These are phyloP conservation scores for Microbotryum violaceum DNA, from an alignment of 1,284 basidiomycete species.

Conservation along the genomic window DNA sequence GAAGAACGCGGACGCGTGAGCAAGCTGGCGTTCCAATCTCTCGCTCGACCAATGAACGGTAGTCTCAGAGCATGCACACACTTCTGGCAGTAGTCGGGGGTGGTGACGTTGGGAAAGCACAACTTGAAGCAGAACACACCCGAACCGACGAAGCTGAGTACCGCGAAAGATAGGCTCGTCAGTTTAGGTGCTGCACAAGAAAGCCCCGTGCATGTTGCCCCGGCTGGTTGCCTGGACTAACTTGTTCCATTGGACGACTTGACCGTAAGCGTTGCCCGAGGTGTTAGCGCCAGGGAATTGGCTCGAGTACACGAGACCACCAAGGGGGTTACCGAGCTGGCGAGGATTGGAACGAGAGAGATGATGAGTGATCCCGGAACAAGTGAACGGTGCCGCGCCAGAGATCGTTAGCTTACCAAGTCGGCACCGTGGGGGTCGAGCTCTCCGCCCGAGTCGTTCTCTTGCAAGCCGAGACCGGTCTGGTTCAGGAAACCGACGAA, in stretches of 20 bases:
- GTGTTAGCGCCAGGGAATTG: conserved; percentile 39
- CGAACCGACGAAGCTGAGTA: conserved; percentile 53
- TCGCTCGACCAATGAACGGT: too few relatives aligned
- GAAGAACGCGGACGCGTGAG: not conserved
- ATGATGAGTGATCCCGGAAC: not conserved
- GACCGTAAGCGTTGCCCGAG: conserved; percentile 43
- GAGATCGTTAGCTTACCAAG: not conserved
- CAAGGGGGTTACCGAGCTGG: conserved; percentile 28
- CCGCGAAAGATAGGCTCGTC: not conserved
- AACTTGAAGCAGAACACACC: conserved; percentile 50
- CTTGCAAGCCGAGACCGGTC: conserved; percentile 49
- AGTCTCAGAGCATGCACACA: conserved; percentile 47
- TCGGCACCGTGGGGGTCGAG: conserved; percentile 30
- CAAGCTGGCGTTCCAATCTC: too few relatives aligned
- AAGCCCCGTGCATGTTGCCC: too few relatives aligned
- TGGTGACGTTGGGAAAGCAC: conserved; percentile 54
- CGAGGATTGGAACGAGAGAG: too few relatives aligned
- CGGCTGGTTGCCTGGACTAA: not conserved
- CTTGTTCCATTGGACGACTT: conserved; percentile 54
- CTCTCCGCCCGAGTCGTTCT: conserved; percentile 53
- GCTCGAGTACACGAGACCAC: conserved; percentile 29
- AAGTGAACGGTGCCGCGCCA: too few relatives aligned
- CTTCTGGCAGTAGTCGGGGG: conserved; percentile 47
- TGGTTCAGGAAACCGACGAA: conserved; percentile 57
- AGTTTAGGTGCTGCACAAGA: not conserved